Evolutionary conservation across 306 rosid genomes (phyloP).

Genomic region (Fragaria nilgerrensis): DNA sequence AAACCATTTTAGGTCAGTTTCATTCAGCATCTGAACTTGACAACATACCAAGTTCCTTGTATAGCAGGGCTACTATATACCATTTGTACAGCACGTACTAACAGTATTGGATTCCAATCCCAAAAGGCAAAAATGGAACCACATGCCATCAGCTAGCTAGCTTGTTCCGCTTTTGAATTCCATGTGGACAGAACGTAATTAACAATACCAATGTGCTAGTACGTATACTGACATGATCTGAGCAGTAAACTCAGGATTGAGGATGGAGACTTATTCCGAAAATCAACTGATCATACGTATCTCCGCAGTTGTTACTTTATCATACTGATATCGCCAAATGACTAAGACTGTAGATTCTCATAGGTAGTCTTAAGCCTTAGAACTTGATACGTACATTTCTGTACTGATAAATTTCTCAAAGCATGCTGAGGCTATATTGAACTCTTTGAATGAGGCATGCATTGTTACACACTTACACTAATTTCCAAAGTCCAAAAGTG

Average conservation of each 20-base stretch:
- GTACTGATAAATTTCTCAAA: background rate
- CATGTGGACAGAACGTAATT: background rate
- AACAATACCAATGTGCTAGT: background rate
- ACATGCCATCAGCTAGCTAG: background rate
- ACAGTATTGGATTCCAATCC: conserved; percentile 1
- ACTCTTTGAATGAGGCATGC: background rate
- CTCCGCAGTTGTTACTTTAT: background rate
- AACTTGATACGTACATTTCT: background rate
- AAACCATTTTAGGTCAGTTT: background rate
- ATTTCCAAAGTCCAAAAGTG: background rate
- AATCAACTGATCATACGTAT: background rate
- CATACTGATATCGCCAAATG: background rate
- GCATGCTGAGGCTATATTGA: background rate
- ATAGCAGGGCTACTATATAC: background rate
- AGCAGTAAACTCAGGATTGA: background rate
- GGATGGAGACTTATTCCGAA: background rate
- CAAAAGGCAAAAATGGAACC: conserved; percentile 12
- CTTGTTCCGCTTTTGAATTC: background rate
- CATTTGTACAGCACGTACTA: background rate
- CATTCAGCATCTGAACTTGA: conserved; percentile 11
- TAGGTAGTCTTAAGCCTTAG: background rate
- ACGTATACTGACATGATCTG: background rate
- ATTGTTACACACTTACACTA: background rate
- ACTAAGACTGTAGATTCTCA: background rate
- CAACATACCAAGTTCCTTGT: background rate